Evolutionary conservation across 2,329 filamentous ascomycete species (phyloP).

Genomic region (Penicillium decumbens): DNA sequence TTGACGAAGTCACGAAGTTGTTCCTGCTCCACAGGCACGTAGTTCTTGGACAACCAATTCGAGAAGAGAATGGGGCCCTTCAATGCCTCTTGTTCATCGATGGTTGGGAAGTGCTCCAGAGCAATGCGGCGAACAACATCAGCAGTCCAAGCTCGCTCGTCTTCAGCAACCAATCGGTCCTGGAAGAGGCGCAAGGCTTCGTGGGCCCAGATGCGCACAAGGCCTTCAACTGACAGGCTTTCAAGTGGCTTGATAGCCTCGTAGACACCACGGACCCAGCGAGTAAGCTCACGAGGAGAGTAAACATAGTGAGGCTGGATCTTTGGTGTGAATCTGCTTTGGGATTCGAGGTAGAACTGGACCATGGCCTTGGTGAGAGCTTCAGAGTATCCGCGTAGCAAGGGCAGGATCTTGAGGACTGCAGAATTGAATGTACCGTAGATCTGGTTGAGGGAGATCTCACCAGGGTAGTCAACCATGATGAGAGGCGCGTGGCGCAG

Average conservation of each 20-base stretch:
- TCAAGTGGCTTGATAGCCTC: conserved; percentile 94
- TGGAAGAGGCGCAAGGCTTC: conserved; percentile 95
- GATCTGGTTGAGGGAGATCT: conserved; percentile 90
- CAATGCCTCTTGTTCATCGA: conserved; percentile 83
- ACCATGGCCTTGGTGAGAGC: conserved; percentile 97
- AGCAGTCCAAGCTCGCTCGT: conserved; percentile 92
- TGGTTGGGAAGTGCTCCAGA: conserved; percentile 87
- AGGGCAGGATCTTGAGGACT: conserved; percentile 91
- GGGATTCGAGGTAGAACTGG: conserved; percentile 88
- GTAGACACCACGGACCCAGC: conserved; percentile 96
- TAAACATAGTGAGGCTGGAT: conserved; percentile 99
- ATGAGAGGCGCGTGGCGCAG: conserved; percentile 94
- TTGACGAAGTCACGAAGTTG: conserved; percentile 96
- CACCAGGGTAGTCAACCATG: conserved; percentile 99
- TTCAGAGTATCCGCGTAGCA: conserved; percentile 91
- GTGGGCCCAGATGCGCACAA: conserved; percentile 96
- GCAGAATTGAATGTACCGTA: conserved; percentile 98
- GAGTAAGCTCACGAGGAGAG: conserved; percentile 93
- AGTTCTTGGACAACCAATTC: conserved; percentile 99
- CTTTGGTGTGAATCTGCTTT: conserved; percentile 87
- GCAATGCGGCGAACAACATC: conserved; percentile 82
- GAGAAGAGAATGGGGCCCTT: conserved; percentile 95
- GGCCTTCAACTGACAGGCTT: conserved; percentile 77
- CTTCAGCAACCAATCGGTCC: conserved; percentile 89
- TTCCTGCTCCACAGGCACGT: conserved; percentile 92